Percentiles rank a stretch among this genome's conserved stretches.
Evolutionary conservation across 2,329 filamentous ascomycete genomes (phyloP).

Genomic region (Rhinocladiella mackenziei): DNA sequence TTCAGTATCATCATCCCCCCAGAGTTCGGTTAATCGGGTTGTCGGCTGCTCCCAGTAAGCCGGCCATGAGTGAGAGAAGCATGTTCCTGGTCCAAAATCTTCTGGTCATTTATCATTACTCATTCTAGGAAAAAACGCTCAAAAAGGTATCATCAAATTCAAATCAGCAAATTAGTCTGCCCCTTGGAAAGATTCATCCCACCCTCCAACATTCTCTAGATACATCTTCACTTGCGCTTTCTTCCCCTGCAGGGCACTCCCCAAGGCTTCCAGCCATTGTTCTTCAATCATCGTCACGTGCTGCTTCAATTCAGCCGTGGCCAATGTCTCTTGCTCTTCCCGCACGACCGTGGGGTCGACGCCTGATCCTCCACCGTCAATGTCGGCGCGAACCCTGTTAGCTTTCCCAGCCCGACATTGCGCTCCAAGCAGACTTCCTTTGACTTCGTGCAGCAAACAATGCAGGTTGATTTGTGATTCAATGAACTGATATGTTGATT

Average conservation of each 20-base stretch:
- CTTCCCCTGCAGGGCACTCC: constrained; percentile 66
- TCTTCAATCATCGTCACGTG: constrained; percentile 87
- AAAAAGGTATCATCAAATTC: background rate
- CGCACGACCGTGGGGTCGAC: constrained; percentile 44
- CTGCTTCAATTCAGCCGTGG: constrained; percentile 87
- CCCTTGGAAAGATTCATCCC: constrained; percentile 60
- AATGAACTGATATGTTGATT: constrained; percentile 94
- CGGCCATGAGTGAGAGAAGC: too few species aligned
- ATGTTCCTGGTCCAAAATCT: too few species aligned
- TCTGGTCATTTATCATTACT: too few species aligned
- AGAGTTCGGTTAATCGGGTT: too few species aligned
- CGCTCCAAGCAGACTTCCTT: constrained; percentile 69
- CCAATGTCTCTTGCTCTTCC: constrained; percentile 61
- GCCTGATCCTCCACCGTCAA: constrained; percentile 20
- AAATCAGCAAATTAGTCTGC: background rate
- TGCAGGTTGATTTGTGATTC: constrained; percentile 88
- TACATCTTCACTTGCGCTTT: constrained; percentile 71
- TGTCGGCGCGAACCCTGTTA: constrained; percentile 50
- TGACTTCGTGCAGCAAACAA: constrained; percentile 86
- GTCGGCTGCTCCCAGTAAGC: too few species aligned
- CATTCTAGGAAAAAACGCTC: too few species aligned
- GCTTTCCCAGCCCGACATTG: constrained; percentile 64
- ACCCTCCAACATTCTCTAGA: constrained; percentile 73
- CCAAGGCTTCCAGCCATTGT: constrained; percentile 86
- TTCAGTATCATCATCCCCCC: too few species aligned